These are phyloP conservation scores for Epithele typhae DNA, from an alignment of 768 basidiomycete genomes.

Conservation along the genomic window DNA sequence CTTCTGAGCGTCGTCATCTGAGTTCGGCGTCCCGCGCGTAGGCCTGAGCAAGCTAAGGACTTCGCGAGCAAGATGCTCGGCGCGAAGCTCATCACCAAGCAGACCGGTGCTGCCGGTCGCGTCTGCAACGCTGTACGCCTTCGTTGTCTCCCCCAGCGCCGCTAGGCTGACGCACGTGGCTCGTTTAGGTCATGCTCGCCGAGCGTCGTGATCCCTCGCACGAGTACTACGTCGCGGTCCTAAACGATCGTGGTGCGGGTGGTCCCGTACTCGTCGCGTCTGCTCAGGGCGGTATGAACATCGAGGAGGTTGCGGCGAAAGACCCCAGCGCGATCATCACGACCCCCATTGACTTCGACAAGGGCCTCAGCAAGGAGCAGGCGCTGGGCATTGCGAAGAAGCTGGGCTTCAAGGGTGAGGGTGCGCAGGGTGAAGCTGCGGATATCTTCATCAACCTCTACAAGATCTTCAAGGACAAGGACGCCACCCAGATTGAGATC, in stretches of 20 bases:
- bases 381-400: conserved; percentile 81
- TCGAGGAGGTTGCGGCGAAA: conserved; percentile 97
- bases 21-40: conserved; percentile 24
- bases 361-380: conserved; percentile 68
- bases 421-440: conserved; percentile 79
- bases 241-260: conserved; percentile 89
- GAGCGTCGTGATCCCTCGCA: conserved; percentile 91
- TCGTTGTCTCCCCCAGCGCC: neutral
- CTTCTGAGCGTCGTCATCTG: neutral
- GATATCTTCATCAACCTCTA: conserved; percentile 93
- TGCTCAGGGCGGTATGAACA: conserved; percentile 98
- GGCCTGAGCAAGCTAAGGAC: conserved; percentile 85
- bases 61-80: conserved; percentile 92
- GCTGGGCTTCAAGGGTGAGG: conserved; percentile 78
- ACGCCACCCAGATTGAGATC: conserved; percentile 99
- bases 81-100: conserved; percentile 94
- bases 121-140: conserved; percentile 84
- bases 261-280: conserved; percentile 93
- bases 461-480: conserved; percentile 97
- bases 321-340: conserved; percentile 95
- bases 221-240: conserved; percentile 96
- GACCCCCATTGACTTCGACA: conserved; percentile 81
- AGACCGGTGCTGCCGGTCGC: conserved; percentile 90
- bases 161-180: conserved; percentile 3
- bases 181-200: conserved; percentile 87